phyloP scores from a whole-genome alignment of 768 basidiomycete genomes.

The Leccinum sublutescens region DNA sequence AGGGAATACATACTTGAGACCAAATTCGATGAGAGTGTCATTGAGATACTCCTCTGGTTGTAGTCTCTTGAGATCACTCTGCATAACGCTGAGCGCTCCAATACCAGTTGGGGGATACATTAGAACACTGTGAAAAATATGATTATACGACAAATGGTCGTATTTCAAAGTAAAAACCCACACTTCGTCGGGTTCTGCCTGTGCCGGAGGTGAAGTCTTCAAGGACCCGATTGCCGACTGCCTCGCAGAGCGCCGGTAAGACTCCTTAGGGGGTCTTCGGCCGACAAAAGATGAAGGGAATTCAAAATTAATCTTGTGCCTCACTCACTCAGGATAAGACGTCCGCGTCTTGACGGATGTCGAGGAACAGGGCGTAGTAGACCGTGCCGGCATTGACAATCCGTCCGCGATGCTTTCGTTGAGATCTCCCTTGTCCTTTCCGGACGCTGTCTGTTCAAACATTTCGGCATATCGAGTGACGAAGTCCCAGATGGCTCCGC shows the following conservation, averaged over 20 bases:
- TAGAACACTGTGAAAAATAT: conserved; percentile 52
- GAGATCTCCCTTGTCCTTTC: neutral
- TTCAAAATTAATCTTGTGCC: neutral
- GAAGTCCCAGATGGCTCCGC: conserved; percentile 15
- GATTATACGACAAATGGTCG: conserved; percentile 4
- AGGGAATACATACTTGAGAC: conserved; percentile 68
- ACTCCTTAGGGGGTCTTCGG: conserved; percentile 14
- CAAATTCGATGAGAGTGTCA: conserved; percentile 95
- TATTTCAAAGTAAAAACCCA: conserved; percentile 24
- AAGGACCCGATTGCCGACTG: conserved; percentile 27
- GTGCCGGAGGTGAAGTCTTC: conserved; percentile 15
- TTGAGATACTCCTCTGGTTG: conserved; percentile 86
- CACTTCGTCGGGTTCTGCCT: conserved; percentile 63
- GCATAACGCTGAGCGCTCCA: conserved; percentile 80
- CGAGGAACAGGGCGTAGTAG: conserved; percentile 20
- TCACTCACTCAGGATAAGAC: conserved; percentile 15
- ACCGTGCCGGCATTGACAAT: conserved; percentile 1
- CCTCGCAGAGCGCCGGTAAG: conserved; percentile 38
- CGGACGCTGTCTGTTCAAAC: conserved; percentile 11
- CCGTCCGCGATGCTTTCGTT: neutral
- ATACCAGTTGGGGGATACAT: conserved; percentile 69
- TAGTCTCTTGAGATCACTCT: conserved; percentile 72
- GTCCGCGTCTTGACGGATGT: conserved; percentile 15
- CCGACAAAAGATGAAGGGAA: conserved; percentile 1
- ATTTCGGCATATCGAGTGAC: conserved; percentile 8